A percentile compares a stretch with the other conserved stretches of the same genome.
phyloP scores from a whole-genome alignment of 2,329 filamentous ascomycete genomes.

The Sclerotinia nivalis region DNA sequence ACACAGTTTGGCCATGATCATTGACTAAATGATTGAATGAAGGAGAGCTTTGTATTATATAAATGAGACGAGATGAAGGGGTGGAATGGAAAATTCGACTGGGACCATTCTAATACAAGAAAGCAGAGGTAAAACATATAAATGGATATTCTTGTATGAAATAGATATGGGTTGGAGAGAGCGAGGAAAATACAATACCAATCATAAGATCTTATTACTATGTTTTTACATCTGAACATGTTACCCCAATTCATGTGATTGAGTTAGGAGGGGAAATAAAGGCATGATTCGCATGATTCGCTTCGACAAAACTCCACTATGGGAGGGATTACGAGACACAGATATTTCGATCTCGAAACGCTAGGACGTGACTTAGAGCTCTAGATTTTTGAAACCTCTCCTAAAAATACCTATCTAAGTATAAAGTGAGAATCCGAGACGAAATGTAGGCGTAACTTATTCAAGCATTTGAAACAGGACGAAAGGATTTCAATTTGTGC shows the following conservation, averaged over 20 bases:
- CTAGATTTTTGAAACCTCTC: too few relatives aligned
- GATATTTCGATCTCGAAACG: neutral
- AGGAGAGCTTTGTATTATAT: neutral
- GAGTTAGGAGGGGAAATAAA: neutral
- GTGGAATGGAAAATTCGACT: neutral
- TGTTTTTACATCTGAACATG: too few relatives aligned
- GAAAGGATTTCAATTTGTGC: too few relatives aligned
- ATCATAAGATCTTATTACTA: too few relatives aligned
- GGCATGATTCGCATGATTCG: constrained; percentile 3
- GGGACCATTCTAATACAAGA: neutral
- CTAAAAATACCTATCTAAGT: too few relatives aligned
- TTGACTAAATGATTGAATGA: constrained; percentile 28
- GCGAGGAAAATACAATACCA: neutral
- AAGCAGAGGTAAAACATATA: neutral
- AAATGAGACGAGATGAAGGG: neutral
- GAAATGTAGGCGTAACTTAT: too few relatives aligned
- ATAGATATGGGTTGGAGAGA: neutral
- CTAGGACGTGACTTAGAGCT: neutral
- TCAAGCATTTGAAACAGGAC: too few relatives aligned
- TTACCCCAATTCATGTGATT: too few relatives aligned
- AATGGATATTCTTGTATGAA: neutral
- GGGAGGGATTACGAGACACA: neutral
- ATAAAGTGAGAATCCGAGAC: too few relatives aligned
- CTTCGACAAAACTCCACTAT: neutral
- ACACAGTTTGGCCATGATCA: constrained; percentile 79